Conservation (phyloP, 1,284 basidiomycete species). For the Ustilago bromivora region DNA sequence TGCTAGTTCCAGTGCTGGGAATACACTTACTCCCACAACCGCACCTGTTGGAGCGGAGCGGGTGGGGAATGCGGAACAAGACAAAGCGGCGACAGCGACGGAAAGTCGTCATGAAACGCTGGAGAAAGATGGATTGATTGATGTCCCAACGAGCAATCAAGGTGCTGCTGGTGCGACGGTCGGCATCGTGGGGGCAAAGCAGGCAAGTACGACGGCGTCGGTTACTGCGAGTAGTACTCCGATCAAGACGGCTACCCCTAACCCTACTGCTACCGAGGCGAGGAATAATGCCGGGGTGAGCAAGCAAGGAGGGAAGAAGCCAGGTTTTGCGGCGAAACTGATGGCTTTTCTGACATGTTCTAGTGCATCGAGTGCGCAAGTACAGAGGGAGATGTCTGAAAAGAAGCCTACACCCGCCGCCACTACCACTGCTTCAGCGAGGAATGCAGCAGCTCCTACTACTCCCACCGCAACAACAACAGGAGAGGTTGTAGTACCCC, state of each 20-base stretch:
- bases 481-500: constrained; percentile 13
- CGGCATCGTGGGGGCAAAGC: background rate
- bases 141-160: constrained; percentile 29
- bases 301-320: constrained; percentile 11
- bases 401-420: constrained; percentile 22
- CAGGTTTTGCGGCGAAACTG: constrained; percentile 32
- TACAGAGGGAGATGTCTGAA: constrained; percentile 42
- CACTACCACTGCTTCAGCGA: constrained; percentile 9
- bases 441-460: background rate
- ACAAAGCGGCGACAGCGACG: background rate
- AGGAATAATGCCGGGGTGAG: background rate
- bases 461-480: background rate
- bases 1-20: constrained; percentile 28
- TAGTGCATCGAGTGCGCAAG: constrained; percentile 26
- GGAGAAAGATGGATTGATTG: constrained; percentile 40
- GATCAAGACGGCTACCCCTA: constrained; percentile 6
- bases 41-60: background rate
- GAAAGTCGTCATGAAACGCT: constrained; percentile 41
- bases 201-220: constrained; percentile 2
- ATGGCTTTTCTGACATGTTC: constrained; percentile 59
- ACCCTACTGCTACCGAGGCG: background rate
- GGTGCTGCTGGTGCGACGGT: constrained; percentile 3
- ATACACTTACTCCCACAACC: constrained; percentile 17
- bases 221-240: background rate
- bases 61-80: background rate